These are phyloP conservation scores for Corymbia citriodora DNA, from an alignment of 441 rosid genomes.

Conservation along the genomic window DNA sequence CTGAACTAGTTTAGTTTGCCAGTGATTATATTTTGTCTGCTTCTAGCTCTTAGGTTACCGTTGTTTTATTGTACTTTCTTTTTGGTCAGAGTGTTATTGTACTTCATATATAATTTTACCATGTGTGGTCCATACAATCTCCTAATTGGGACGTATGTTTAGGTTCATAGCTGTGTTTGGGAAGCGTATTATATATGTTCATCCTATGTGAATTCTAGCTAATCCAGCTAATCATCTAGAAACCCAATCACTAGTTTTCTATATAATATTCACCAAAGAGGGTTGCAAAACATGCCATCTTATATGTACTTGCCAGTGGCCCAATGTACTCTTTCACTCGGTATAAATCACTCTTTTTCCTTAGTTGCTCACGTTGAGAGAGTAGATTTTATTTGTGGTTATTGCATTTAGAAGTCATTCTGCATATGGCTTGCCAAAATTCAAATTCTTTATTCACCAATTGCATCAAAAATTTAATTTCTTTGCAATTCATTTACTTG, in stretches of 20 bases:
- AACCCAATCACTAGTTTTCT: background rate
- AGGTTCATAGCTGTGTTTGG: background rate
- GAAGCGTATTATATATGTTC: background rate
- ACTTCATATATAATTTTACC: background rate
- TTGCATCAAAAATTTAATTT: background rate
- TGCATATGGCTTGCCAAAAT: background rate
- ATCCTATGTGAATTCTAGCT: background rate
- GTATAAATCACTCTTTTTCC: background rate
- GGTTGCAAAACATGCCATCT: background rate
- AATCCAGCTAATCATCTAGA: background rate
- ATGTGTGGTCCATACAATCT: rapidly evolving
- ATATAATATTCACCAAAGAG: rapidly evolving
- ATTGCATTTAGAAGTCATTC: background rate
- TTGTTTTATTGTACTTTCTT: background rate
- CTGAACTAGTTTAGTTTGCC: background rate
- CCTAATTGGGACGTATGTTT: background rate
- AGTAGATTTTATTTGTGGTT: too few species aligned
- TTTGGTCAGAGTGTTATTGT: background rate
- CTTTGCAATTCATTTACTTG: background rate
- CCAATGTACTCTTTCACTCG: background rate
- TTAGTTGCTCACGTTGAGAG: too few species aligned
- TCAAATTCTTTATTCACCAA: background rate
- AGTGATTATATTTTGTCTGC: background rate
- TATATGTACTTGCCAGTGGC: background rate
- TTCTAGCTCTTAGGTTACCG: background rate